Evolutionary conservation across 2,329 filamentous ascomycete genomes (phyloP).

Genomic region (Claviceps sp.): DNA sequence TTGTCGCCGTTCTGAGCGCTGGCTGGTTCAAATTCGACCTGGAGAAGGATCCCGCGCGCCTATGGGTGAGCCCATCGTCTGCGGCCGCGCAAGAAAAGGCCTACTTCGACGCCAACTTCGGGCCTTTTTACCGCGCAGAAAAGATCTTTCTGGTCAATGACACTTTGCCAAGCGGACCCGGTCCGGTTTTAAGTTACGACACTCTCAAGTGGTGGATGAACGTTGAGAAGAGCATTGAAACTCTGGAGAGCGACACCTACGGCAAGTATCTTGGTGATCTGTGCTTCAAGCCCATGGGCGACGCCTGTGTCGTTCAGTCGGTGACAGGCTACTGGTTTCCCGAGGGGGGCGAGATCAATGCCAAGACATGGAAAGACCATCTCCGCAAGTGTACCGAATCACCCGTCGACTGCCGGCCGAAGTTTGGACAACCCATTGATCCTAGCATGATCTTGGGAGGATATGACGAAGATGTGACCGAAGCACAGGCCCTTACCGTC

Average conservation of each 20-base stretch:
- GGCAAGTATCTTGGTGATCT: conserved; percentile 66
- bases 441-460: conserved; percentile 79
- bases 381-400: conserved; percentile 62
- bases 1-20: conserved; percentile 67
- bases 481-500: conserved; percentile 69
- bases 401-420: conserved; percentile 74
- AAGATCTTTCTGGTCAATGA: conserved; percentile 93
- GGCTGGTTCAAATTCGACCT: conserved; percentile 85
- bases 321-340: conserved; percentile 79
- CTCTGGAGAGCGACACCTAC: conserved; percentile 55
- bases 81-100: conserved; percentile 82
- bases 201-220: conserved; percentile 89
- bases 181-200: conserved; percentile 76
- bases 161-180: conserved; percentile 45
- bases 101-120: conserved; percentile 88
- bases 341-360: conserved; percentile 23
- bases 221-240: conserved; percentile 64
- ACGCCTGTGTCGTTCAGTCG: conserved; percentile 85
- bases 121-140: conserved; percentile 88
- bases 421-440: conserved; percentile 78
- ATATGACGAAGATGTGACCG: conserved; percentile 52
- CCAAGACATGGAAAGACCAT: conserved; percentile 54
- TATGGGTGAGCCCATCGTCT: conserved; percentile 96
- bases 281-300: conserved; percentile 85
- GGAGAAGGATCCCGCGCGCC: conserved; percentile 74